Evolutionary conservation across 1,139 yeast genomes (phyloP), one percentile per base, ranked within the genome.

Genomic region (Pichia sp.): DNA sequence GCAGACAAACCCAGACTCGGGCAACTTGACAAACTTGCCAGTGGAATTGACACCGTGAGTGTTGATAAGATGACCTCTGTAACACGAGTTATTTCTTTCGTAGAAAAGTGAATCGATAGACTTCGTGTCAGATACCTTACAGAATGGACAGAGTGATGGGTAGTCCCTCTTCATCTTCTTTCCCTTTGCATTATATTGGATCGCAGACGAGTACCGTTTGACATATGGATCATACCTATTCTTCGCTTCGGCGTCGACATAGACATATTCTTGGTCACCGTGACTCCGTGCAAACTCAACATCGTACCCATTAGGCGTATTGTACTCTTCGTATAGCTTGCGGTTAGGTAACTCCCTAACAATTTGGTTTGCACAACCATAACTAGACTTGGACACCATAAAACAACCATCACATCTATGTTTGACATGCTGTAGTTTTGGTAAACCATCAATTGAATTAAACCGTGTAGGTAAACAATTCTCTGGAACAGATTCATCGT

Each of bases 1-100:
- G 14, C 50, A 44, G 2, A 49, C 46, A 41, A 49, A 49, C 1
- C 52, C 52, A 4, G 50, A 34, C 5, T 11, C 21, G 19, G 52
- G 52, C 4, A 49, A 24, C 21, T 44, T 46, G 1, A 43, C 52
- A 31, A 38, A 31, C 5, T 44, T 40, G 7, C 52, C 52, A 11
- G 32, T 34, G 2, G 52, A 46, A 24, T 42, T 49, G 15, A 53
- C 44, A 4, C 56, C 56, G 35, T 53, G 56, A 1, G 56, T 53
- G 19, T 53, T 53, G 17, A 53, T 49, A 4, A 53, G 34, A 42
- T 53, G 56, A 12, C 56, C 56, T 20, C 56, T 42, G 24, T 53
- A 53, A 10, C 54, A 52, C 11, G 54, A 50, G 27, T 53, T 53
- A 11, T 53, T 53, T 19, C 56, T 38, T 22, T 53, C 53, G 33